These are phyloP conservation scores for Fusarium caatingaense DNA, from an alignment of 2,329 filamentous ascomycete genomes.

Conservation along the genomic window DNA sequence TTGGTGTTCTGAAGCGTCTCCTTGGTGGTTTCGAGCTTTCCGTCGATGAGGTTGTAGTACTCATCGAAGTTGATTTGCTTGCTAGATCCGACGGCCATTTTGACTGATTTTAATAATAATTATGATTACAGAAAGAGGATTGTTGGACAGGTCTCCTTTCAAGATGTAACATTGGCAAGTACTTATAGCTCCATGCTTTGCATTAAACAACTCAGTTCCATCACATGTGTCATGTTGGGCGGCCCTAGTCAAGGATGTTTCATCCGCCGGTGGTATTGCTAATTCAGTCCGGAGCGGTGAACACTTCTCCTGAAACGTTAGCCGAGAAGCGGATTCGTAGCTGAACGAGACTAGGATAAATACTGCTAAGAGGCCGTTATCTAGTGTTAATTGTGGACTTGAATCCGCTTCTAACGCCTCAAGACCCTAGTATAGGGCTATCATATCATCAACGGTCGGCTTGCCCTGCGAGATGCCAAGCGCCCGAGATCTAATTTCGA, in stretches of 20 bases:
- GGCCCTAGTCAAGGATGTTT: background rate
- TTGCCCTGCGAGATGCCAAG: background rate
- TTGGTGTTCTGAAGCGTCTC: background rate
- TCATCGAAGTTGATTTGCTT: background rate
- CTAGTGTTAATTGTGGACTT: background rate
- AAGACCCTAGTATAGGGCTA: background rate
- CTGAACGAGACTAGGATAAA: background rate
- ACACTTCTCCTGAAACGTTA: background rate
- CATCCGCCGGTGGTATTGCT: background rate
- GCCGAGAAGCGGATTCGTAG: background rate
- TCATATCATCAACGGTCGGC: background rate
- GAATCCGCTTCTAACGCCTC: background rate
- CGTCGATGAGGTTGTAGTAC: background rate
- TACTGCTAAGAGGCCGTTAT: background rate
- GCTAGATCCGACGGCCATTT: background rate
- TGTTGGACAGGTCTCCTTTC: background rate
- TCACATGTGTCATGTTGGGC: background rate
- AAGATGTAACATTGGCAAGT: background rate
- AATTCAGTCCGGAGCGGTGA: background rate
- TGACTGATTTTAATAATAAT: background rate
- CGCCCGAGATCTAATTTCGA: background rate
- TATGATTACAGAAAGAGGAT: background rate
- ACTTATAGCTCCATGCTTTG: background rate
- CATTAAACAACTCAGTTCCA: background rate
- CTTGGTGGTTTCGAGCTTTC: background rate